Percentiles rank a stretch among this genome's conserved stretches.
Conservation (phyloP, 345 rosid species). For the Microthlaspi erraticum region DNA sequence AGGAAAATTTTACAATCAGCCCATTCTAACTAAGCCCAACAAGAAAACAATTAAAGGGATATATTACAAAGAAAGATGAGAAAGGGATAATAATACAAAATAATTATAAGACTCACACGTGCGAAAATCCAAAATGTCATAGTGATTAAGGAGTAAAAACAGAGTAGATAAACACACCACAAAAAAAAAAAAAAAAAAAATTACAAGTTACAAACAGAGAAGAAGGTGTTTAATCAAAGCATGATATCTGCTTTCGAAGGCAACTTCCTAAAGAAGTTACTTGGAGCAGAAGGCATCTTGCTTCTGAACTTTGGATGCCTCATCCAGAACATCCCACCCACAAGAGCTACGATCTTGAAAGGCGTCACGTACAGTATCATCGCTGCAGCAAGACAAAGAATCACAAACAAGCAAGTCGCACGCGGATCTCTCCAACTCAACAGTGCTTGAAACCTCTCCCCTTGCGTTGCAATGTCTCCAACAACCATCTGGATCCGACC, state of each 20-base stretch:
- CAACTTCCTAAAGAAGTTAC: slow-evolving; percentile 85
- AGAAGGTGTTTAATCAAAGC: slow-evolving; percentile 57
- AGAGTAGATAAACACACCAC: slow-evolving; percentile 12
- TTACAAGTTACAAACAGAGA: slow-evolving; percentile 12
- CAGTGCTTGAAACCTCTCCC: slow-evolving; percentile 74
- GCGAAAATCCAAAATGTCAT: slow-evolving; percentile 9
- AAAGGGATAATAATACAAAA: no score
- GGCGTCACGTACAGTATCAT: slow-evolving; percentile 71
- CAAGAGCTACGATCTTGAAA: slow-evolving; percentile 65
- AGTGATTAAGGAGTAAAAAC: slow-evolving; percentile 5
- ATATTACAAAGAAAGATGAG: no score
- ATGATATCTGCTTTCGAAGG: slow-evolving; percentile 81
- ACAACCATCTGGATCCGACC: slow-evolving; percentile 83
- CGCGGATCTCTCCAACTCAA: slow-evolving; percentile 89
- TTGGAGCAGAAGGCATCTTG: slow-evolving; percentile 83
- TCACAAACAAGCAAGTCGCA: slow-evolving; percentile 72
- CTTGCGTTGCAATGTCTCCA: slow-evolving; percentile 88
- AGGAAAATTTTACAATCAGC: background rate
- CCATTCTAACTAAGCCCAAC: slow-evolving; percentile 12
- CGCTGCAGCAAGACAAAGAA: slow-evolving; percentile 73
- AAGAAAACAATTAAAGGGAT: no score
- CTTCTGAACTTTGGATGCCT: slow-evolving; percentile 86
- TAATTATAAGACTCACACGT: background rate
- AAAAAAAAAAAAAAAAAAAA: background rate
- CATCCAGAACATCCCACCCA: slow-evolving; percentile 66